phyloP scores from a whole-genome alignment of 2,329 filamentous ascomycete species.

The Neopestalotiopsis rosae region DNA sequence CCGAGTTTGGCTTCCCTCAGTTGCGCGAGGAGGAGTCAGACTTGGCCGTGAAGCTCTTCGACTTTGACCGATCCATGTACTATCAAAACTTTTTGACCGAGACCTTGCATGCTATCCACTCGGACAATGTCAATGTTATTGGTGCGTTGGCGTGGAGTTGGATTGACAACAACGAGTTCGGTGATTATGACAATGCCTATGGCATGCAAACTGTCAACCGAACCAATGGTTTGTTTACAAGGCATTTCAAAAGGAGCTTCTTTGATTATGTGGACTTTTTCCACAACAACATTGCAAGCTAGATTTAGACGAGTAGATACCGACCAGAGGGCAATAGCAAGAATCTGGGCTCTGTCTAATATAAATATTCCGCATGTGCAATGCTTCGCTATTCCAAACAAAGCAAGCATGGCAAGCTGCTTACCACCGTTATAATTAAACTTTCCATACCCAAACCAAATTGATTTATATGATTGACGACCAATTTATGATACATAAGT shows the following conservation, averaged over 20 bases:
- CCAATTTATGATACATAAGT: too few relatives aligned
- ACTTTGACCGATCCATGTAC: constrained; percentile 58
- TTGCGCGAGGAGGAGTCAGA: constrained; percentile 49
- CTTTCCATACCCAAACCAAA: too few relatives aligned
- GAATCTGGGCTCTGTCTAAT: too few relatives aligned
- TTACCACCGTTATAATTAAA: neutral
- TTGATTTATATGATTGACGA: too few relatives aligned
- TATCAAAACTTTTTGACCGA: constrained; percentile 60
- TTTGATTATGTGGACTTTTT: constrained; percentile 61
- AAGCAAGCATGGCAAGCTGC: too few relatives aligned
- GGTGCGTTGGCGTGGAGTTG: constrained; percentile 60
- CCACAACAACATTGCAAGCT: constrained; percentile 13
- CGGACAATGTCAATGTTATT: constrained; percentile 59
- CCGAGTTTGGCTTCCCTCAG: constrained; percentile 64
- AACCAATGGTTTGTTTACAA: constrained; percentile 46
- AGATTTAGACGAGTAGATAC: neutral
- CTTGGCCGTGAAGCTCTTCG: constrained; percentile 56
- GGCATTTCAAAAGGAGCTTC: constrained; percentile 62
- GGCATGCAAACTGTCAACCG: constrained; percentile 62
- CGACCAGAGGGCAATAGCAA: too few relatives aligned
- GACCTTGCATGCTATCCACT: constrained; percentile 58
- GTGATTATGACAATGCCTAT: constrained; percentile 53
- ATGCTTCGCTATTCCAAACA: too few relatives aligned
- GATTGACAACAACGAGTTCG: constrained; percentile 62
- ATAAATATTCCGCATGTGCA: too few relatives aligned